These are phyloP conservation scores for Paramyrothecium sp. DNA, from an alignment of 2,329 filamentous ascomycete genomes.

Conservation along the genomic window DNA sequence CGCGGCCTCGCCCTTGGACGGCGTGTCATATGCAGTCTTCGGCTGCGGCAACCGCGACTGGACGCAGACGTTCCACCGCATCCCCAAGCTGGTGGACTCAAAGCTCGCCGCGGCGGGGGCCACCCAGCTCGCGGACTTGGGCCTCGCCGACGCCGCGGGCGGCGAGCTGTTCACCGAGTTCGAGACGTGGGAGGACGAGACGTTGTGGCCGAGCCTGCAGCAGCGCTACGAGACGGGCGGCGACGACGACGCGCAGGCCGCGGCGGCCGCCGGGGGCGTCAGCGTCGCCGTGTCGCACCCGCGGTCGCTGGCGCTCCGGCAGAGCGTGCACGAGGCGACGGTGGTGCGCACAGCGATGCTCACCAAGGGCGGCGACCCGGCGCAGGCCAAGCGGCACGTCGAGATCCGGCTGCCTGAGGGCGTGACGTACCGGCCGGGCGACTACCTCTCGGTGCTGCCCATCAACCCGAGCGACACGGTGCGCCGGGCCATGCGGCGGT, in stretches of 20 bases:
- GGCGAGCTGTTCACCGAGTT: slow-evolving; percentile 62
- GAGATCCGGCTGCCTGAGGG: slow-evolving; percentile 66
- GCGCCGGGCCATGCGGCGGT: slow-evolving; percentile 61
- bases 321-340: slow-evolving; percentile 59
- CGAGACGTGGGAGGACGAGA: slow-evolving; percentile 60
- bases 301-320: slow-evolving; percentile 53
- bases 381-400: slow-evolving; percentile 57
- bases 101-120: slow-evolving; percentile 32
- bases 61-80: slow-evolving; percentile 57
- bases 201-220: slow-evolving; percentile 42
- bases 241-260: slow-evolving; percentile 36
- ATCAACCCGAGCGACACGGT: slow-evolving; percentile 65
- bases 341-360: slow-evolving; percentile 54
- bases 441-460: slow-evolving; percentile 74
- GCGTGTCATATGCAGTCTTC: slow-evolving; percentile 63
- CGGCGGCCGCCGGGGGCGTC: slow-evolving; percentile 30
- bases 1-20: slow-evolving; percentile 40
- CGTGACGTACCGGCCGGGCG: slow-evolving; percentile 67
- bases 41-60: slow-evolving; percentile 62
- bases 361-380: slow-evolving; percentile 44
- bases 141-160: slow-evolving; percentile 53
- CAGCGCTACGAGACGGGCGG: slow-evolving; percentile 15
- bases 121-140: slow-evolving; percentile 33
- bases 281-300: slow-evolving; percentile 43
- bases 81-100: slow-evolving; percentile 58